phyloP scores from a whole-genome alignment of 352 stramenopile species.

The Phytophthora sp. region DNA sequence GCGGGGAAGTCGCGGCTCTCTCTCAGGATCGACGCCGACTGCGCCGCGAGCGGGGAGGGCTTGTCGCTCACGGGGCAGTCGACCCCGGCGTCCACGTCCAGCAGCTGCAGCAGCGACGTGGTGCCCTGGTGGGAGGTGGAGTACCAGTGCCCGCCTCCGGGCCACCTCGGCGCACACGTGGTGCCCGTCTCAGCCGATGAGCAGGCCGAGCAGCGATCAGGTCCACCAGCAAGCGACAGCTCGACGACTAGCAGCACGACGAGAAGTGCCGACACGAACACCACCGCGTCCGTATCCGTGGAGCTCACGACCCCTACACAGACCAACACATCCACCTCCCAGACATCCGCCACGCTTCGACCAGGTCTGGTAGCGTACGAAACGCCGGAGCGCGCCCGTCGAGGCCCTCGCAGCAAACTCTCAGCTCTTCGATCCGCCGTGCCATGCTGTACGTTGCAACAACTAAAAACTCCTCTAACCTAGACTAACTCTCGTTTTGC shows the following conservation, averaged over 20 bases:
- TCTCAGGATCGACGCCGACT: slow-evolving; percentile 41
- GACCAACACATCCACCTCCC: not conserved
- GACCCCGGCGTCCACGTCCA: slow-evolving; percentile 39
- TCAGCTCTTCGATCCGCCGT: slow-evolving; percentile 10
- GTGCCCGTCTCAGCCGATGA: slow-evolving; percentile 40
- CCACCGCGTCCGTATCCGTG: not conserved
- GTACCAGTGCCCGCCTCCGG: slow-evolving; percentile 58
- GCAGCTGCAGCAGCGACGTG: slow-evolving; percentile 34
- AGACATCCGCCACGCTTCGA: slow-evolving; percentile 6
- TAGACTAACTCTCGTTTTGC: not conserved
- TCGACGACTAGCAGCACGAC: not conserved
- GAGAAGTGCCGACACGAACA: not conserved
- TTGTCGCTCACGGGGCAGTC: slow-evolving; percentile 18
- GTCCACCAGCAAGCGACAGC: not conserved
- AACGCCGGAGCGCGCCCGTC: slow-evolving; percentile 52
- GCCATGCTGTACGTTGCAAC: slow-evolving; percentile 34
- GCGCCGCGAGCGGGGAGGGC: slow-evolving; percentile 3
- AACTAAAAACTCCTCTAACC: not conserved
- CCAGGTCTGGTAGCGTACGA: slow-evolving; percentile 33
- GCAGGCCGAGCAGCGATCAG: slow-evolving; percentile 6
- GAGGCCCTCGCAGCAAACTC: slow-evolving; percentile 27
- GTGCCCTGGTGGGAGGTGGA: slow-evolving; percentile 67
- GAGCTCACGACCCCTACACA: slow-evolving; percentile 8
- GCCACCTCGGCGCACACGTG: slow-evolving; percentile 56
- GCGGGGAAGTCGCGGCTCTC: slow-evolving; percentile 28